A percentile compares a stretch with the other conserved stretches of the same genome.
Conservation (phyloP, 306 rosid genomes). For the Prunus padus region DNA sequence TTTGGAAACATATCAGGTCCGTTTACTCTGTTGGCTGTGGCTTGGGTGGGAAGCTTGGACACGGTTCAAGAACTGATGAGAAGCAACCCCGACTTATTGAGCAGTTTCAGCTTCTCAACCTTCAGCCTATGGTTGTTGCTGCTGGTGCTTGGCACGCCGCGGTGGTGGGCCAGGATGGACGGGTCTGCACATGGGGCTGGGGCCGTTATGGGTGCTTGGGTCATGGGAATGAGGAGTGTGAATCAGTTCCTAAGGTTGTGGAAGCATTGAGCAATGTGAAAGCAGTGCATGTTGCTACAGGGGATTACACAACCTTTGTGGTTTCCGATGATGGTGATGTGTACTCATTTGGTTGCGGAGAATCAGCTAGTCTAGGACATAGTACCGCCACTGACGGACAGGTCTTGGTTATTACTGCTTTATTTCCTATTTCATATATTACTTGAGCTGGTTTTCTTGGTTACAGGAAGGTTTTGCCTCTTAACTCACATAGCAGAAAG, state of each 20-base stretch:
- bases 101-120: constrained; percentile 63
- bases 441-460: background rate
- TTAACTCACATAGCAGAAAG: background rate
- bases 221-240: constrained; percentile 93
- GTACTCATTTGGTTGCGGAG: constrained; percentile 93
- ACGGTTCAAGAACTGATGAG: constrained; percentile 78
- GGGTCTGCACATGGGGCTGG: constrained; percentile 99
- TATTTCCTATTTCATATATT: background rate
- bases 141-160: constrained; percentile 99
- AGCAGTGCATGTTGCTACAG: constrained; percentile 86
- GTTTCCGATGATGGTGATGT: constrained; percentile 81
- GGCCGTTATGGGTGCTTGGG: constrained; percentile 97
- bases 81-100: constrained; percentile 77
- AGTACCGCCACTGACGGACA: constrained; percentile 47
- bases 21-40: constrained; percentile 97
- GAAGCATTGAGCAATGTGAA: constrained; percentile 68
- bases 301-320: constrained; percentile 93
- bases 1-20: constrained; percentile 55
- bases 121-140: constrained; percentile 82
- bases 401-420: constrained; percentile 45
- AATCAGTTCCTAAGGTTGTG: constrained; percentile 78
- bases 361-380: constrained; percentile 96
- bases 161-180: constrained; percentile 87
- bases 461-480: background rate
- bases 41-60: constrained; percentile 97